phyloP scores from a whole-genome alignment of 345 rosid species.

The Populus nigra region DNA sequence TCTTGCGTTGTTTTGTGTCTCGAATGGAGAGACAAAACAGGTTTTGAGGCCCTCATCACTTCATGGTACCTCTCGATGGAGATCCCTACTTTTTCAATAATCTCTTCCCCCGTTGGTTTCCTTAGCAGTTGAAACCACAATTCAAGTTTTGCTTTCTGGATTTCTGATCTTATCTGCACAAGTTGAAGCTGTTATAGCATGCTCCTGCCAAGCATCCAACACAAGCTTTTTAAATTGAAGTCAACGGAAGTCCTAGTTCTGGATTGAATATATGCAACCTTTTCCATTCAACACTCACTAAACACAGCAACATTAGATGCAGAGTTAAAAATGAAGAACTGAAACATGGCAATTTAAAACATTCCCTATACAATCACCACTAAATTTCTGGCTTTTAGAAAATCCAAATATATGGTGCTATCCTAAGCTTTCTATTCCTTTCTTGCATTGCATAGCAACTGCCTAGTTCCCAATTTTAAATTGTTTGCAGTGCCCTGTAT shows the following conservation, averaged over 20 bases:
- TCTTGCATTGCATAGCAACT: not conserved
- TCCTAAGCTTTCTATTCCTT: not conserved
- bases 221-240: not conserved
- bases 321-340: not conserved
- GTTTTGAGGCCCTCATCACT: constrained; percentile 70
- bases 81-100: constrained; percentile 56
- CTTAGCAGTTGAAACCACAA: constrained; percentile 62
- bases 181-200: constrained; percentile 4
- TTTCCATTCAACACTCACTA: not conserved
- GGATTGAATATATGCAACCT: not conserved
- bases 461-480: not conserved
- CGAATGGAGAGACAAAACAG: constrained; percentile 70
- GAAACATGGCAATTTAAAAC: not conserved
- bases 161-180: constrained; percentile 71
- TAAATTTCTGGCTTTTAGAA: not conserved
- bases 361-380: not conserved
- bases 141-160: constrained; percentile 68
- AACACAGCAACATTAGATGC: not conserved
- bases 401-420: not conserved
- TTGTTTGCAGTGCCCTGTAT: not conserved
- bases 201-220: not conserved
- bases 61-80: constrained; percentile 80
- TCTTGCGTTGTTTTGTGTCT: constrained; percentile 75
- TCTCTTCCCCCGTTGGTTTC: constrained; percentile 68
- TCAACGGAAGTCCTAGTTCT: not conserved